Percentiles rank a stretch among this genome's conserved stretches.
Evolutionary conservation across 257 asterid genomes (phyloP).

Genomic region (Solanum sejunctum): DNA sequence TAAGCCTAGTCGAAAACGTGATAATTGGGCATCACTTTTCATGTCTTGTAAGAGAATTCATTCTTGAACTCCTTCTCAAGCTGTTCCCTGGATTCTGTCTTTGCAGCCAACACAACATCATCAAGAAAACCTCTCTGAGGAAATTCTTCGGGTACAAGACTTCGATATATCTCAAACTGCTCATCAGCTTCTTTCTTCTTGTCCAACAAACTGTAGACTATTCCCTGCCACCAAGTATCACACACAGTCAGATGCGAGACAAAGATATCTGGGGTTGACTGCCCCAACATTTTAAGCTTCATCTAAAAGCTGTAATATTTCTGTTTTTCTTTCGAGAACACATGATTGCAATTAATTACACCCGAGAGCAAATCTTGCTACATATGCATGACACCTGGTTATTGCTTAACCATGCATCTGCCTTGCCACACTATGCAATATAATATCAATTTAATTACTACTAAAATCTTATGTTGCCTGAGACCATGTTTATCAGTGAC

Average conservation of each 20-base stretch:
- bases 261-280: not conserved
- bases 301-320: not conserved
- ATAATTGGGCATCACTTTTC: not conserved
- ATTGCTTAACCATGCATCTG: not conserved
- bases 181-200: constrained; percentile 61
- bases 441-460: not conserved
- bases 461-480: not conserved
- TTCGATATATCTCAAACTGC: constrained; percentile 54
- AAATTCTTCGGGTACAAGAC: constrained; percentile 78
- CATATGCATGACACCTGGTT: not conserved
- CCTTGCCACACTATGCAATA: not conserved
- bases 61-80: constrained; percentile 38
- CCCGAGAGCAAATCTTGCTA: not conserved
- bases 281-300: not conserved
- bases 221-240: constrained; percentile 44
- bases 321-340: not conserved
- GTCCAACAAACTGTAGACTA: constrained; percentile 64
- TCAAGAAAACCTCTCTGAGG: constrained; percentile 76
- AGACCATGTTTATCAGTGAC: not conserved
- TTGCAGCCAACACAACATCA: constrained; percentile 74
- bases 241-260: not conserved
- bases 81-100: constrained; percentile 49
- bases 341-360: not conserved
- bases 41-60: constrained; percentile 8
- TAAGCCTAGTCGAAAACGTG: not conserved